Evolutionary conservation across 768 basidiomycete genomes (phyloP).

Genomic region (Tylopilus cervinicoccineus): DNA sequence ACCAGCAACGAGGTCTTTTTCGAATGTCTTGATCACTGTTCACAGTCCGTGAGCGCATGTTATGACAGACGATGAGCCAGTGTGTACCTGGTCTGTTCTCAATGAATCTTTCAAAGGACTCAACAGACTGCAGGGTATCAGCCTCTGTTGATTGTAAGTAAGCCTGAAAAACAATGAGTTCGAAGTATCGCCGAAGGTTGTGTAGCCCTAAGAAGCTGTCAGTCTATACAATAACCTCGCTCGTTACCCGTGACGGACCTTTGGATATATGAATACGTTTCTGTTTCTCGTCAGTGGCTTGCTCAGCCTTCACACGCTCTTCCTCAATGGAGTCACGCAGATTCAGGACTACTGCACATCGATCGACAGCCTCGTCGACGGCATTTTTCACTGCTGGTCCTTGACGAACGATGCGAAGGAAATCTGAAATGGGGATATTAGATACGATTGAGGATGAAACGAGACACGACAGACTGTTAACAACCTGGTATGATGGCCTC

Average conservation of each 20-base stretch:
- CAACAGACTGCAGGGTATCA: conserved; percentile 72
- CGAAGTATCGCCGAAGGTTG: conserved; percentile 80
- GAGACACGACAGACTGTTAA: conserved; percentile 67
- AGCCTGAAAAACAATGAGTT: conserved; percentile 84
- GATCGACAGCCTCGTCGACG: conserved; percentile 87
- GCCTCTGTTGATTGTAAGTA: conserved; percentile 80
- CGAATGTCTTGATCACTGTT: conserved; percentile 90
- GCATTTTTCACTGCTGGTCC: conserved; percentile 81
- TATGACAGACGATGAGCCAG: background rate
- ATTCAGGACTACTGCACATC: conserved; percentile 79
- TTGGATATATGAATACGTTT: conserved; percentile 64
- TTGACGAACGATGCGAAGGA: conserved; percentile 81
- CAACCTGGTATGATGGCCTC: conserved; percentile 76
- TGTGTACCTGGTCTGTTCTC: conserved; percentile 73
- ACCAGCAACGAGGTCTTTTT: conserved; percentile 83
- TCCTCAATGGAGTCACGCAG: conserved; percentile 88
- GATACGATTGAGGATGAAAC: background rate
- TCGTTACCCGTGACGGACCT: conserved; percentile 47
- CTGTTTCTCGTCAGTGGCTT: conserved; percentile 67
- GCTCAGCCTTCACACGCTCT: conserved; percentile 69
- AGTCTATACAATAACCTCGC: background rate
- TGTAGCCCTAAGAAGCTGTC: conserved; percentile 52
- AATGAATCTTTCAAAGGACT: conserved; percentile 79
- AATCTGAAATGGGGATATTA: conserved; percentile 42
- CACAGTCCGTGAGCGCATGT: background rate